Evolutionary conservation across 2,329 filamentous ascomycete genomes (phyloP).

Genomic region (Hymenoscyphus repandus): DNA sequence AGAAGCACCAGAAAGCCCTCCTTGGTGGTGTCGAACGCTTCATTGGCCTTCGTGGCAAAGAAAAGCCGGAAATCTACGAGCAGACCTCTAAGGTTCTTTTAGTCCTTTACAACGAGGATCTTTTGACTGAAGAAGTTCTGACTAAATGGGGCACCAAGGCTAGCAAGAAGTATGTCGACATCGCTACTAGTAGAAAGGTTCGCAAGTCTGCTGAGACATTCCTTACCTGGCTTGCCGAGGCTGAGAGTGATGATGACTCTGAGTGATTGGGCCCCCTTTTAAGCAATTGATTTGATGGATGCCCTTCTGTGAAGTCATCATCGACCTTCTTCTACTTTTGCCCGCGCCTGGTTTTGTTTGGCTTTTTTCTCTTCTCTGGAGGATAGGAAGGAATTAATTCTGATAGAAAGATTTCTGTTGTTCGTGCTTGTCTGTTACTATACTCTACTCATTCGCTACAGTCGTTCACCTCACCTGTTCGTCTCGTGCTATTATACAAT

Average conservation of each 20-base stretch:
- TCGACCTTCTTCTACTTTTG: not conserved
- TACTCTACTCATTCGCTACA: not conserved
- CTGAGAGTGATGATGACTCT: slow-evolving; percentile 64
- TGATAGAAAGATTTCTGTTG: not conserved
- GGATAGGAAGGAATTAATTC: not conserved
- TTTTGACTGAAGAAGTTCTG: slow-evolving; percentile 82
- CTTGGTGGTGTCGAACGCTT: slow-evolving; percentile 94
- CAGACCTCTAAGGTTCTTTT: slow-evolving; percentile 82
- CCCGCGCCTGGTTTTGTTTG: not conserved
- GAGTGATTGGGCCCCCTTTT: slow-evolving; percentile 2
- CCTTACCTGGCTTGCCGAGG: slow-evolving; percentile 87
- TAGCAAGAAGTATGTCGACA: slow-evolving; percentile 96
- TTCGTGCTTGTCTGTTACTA: not conserved
- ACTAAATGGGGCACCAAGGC: slow-evolving; percentile 90
- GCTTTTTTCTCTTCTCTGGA: not conserved
- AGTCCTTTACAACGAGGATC: slow-evolving; percentile 84
- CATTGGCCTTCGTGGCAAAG: slow-evolving; percentile 63
- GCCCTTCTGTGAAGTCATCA: not conserved
- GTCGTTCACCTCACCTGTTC: too few relatives aligned
- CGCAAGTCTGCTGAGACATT: slow-evolving; percentile 92
- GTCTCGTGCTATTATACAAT: too few relatives aligned
- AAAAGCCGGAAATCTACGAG: slow-evolving; percentile 72
- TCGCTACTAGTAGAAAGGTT: slow-evolving; percentile 86
- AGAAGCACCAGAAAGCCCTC: slow-evolving; percentile 92
- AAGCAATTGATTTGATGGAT: not conserved